Conservation (phyloP, 2,329 filamentous ascomycete species). For the Ascochyta koolunga region DNA sequence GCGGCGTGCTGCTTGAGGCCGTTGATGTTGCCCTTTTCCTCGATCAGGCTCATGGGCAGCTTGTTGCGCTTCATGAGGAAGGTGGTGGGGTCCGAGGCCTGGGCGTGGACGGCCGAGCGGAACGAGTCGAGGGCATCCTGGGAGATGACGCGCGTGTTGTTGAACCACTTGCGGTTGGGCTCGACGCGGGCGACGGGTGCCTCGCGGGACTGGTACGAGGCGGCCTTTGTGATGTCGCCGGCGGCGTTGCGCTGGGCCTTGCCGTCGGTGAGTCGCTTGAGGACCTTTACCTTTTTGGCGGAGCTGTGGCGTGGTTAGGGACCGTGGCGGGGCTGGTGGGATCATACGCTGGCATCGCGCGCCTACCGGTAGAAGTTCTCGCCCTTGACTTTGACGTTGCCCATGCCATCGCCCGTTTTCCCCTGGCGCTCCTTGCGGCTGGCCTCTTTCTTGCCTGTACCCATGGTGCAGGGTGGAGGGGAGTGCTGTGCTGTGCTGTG, state of each 20-base stretch:
- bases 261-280: slow-evolving; percentile 91
- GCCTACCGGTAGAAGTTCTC: slow-evolving; percentile 86
- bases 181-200: slow-evolving; percentile 85
- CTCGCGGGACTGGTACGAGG: slow-evolving; percentile 82
- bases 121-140: slow-evolving; percentile 88
- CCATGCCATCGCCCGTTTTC: slow-evolving; percentile 84
- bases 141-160: slow-evolving; percentile 87
- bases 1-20: slow-evolving; percentile 91
- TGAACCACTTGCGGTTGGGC: slow-evolving; percentile 98
- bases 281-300: slow-evolving; percentile 80
- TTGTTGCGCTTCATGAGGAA: slow-evolving; percentile 98
- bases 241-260: slow-evolving; percentile 79
- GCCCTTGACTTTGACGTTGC: slow-evolving; percentile 90
- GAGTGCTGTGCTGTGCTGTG: no score
- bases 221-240: slow-evolving; percentile 84
- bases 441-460: slow-evolving; percentile 89
- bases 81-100: slow-evolving; percentile 86
- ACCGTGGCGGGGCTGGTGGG: not conserved
- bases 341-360: not conserved
- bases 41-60: slow-evolving; percentile 91
- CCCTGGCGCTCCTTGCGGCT: slow-evolving; percentile 83
- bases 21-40: slow-evolving; percentile 74
- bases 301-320: slow-evolving; percentile 53
- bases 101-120: slow-evolving; percentile 88
- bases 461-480: slow-evolving; percentile 62